Percentiles rank a stretch among this genome's conserved stretches.
Conservation (phyloP, 1,284 basidiomycete species). For the Malassezia furfur region DNA sequence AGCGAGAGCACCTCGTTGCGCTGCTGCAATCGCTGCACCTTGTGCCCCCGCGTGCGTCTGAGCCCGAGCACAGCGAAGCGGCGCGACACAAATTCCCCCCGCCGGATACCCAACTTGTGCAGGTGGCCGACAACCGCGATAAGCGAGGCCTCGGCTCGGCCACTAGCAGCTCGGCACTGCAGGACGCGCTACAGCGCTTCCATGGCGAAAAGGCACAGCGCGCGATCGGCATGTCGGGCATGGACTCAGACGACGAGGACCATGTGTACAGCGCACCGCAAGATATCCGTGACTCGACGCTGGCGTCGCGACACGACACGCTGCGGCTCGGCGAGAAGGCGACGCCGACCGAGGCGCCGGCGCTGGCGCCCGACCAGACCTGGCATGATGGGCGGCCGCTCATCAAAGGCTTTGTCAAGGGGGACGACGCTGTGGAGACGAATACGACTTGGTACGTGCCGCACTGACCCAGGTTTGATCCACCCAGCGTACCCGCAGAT, state of each 20-base stretch:
- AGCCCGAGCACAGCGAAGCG: conserved; percentile 52
- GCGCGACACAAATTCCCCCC: conserved; percentile 76
- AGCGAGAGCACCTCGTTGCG: conserved; percentile 54
- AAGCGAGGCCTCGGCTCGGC: conserved; percentile 67
- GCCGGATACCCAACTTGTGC: conserved; percentile 62
- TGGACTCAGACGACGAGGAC: conserved; percentile 54
- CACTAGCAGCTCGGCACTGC: conserved; percentile 58
- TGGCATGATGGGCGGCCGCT: conserved; percentile 69
- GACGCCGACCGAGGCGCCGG: background rate
- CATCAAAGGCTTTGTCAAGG: conserved; percentile 65
- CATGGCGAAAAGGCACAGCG: conserved; percentile 51
- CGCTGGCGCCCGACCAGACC: conserved; percentile 11
- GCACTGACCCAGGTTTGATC: conserved; percentile 56
- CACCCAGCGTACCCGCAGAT: conserved; percentile 66
- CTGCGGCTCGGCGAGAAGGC: background rate
- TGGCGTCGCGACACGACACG: conserved; percentile 3
- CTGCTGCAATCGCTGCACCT: conserved; percentile 9
- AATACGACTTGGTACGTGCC: background rate
- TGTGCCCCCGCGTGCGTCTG: background rate
- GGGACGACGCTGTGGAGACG: conserved; percentile 49
- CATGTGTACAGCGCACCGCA: conserved; percentile 26
- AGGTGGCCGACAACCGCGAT: conserved; percentile 63
- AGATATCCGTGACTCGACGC: conserved; percentile 15
- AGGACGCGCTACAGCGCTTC: conserved; percentile 23
- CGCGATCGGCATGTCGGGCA: conserved; percentile 68